phyloP scores from a whole-genome alignment of 805 yeast genomes.

The Myxozyma neotropica region DNA sequence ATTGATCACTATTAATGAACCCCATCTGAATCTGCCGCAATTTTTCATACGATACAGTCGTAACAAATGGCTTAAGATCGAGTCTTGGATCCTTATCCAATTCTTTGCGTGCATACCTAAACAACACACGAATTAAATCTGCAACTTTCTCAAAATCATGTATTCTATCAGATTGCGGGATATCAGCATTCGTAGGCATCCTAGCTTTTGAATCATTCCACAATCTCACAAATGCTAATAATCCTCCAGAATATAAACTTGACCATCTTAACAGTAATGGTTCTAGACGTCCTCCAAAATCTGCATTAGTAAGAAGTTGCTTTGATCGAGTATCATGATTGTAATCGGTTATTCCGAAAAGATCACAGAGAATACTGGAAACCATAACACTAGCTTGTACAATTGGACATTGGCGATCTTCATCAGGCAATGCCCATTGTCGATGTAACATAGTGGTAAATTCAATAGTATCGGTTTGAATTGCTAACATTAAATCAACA shows the following conservation, averaged over 20 bases:
- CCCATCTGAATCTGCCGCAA: constrained; percentile 14
- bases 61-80: neutral
- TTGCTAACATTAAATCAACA: constrained; percentile 8
- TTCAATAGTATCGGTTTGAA: neutral
- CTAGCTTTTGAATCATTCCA: constrained; percentile 17
- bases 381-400: constrained; percentile 16
- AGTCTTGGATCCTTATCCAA: neutral
- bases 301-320: neutral
- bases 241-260: constrained; percentile 18
- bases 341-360: constrained; percentile 5
- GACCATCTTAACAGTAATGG: constrained; percentile 24
- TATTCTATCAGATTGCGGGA: neutral
- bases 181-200: neutral
- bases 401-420: constrained; percentile 18
- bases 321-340: neutral
- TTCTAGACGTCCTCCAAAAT: neutral
- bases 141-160: constrained; percentile 10
- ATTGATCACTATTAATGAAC: constrained; percentile 2
- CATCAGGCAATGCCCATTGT: constrained; percentile 18
- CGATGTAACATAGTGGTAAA: constrained; percentile 8
- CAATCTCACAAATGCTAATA: constrained; percentile 12
- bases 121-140: constrained; percentile 14
- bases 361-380: constrained; percentile 5
- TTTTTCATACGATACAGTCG: neutral
- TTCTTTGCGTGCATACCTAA: neutral